Conservation (phyloP, 345 rosid species). For the Populus tremula region DNA sequence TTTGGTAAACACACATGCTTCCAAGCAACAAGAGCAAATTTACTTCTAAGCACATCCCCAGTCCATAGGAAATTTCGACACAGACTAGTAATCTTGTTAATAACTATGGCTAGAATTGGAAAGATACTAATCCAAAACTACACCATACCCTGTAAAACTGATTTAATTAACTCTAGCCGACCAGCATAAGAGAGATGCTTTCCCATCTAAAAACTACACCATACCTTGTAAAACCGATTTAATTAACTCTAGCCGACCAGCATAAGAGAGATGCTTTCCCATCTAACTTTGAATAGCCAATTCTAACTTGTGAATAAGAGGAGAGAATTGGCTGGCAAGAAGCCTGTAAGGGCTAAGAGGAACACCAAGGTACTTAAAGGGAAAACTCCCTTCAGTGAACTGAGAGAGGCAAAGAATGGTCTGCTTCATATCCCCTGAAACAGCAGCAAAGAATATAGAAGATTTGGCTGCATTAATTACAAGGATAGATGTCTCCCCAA, state of each 20-base stretch:
- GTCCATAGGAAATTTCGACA: no score
- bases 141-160: no score
- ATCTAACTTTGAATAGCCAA: background rate
- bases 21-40: background rate
- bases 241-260: background rate
- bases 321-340: background rate
- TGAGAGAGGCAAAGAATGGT: background rate
- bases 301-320: background rate
- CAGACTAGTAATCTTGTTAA: no score
- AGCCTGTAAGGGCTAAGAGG: background rate
- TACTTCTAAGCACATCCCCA: accelerated
- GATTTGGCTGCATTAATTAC: background rate
- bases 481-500: background rate
- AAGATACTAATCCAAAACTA: no score
- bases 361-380: background rate
- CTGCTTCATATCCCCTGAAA: background rate
- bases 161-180: background rate
- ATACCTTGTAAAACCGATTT: no score
- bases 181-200: background rate
- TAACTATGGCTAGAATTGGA: background rate
- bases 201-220: no score
- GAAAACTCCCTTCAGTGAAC: background rate
- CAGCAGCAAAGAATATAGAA: background rate
- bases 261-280: background rate
- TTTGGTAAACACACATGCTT: background rate